Conservation (phyloP, 2,329 filamentous ascomycete species). For the Colletotrichum costaricense region DNA sequence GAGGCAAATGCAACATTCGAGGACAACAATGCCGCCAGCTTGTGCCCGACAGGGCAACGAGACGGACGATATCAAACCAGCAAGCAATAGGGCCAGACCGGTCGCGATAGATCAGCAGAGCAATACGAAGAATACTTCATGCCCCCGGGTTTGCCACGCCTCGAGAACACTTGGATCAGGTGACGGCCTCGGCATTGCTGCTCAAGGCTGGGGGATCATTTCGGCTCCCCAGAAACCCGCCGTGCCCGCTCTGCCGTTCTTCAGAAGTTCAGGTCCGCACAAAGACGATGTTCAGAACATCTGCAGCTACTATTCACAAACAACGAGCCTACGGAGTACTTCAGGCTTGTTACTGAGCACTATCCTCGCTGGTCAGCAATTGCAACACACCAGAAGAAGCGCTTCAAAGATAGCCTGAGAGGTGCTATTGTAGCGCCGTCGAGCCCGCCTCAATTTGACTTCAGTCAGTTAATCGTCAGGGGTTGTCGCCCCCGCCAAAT, state of each 20-base stretch:
- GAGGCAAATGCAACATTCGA: conserved; percentile 16
- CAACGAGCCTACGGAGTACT: background rate
- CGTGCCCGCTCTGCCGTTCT: background rate
- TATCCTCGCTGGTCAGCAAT: conserved; percentile 18
- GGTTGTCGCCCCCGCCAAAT: conserved; percentile 1
- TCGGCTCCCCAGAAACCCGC: conserved; percentile 7
- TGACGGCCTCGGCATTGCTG: conserved; percentile 7
- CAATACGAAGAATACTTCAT: conserved; percentile 10
- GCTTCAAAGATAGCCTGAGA: conserved; percentile 3
- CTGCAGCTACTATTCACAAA: background rate
- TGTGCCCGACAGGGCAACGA: conserved; percentile 8
- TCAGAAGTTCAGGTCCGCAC: background rate
- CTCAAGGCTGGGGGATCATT: conserved; percentile 5
- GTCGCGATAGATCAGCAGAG: conserved; percentile 5
- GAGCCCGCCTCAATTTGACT: conserved; percentile 36
- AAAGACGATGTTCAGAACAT: background rate
- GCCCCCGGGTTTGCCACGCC: background rate
- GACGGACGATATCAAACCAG: background rate
- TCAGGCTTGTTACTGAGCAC: conserved; percentile 2
- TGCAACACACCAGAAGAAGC: background rate
- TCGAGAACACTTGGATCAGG: background rate
- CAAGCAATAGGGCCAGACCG: conserved; percentile 9
- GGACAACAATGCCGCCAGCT: conserved; percentile 20
- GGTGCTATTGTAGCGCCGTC: conserved; percentile 42
- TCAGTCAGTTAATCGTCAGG: background rate